phyloP scores from a whole-genome alignment of 805 yeast species.

The Clavispora phyllophila region DNA sequence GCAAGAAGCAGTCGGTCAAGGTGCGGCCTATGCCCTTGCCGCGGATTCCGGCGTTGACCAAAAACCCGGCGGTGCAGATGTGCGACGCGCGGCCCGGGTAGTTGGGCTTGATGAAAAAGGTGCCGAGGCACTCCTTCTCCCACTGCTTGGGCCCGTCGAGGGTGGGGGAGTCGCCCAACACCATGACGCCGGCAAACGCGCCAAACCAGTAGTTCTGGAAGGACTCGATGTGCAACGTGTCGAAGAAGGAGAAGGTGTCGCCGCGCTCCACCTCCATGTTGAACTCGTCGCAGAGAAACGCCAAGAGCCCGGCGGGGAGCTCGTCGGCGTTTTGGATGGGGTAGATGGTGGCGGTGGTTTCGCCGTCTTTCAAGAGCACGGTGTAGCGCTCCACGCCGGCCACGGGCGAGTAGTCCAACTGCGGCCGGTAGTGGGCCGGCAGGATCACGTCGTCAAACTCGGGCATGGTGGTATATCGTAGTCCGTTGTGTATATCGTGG shows the following conservation, averaged over 20 bases:
- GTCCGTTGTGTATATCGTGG: constrained; percentile 23
- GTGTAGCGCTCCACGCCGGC: constrained; percentile 58
- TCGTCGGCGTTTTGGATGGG: constrained; percentile 67
- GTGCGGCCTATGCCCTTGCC: constrained; percentile 89
- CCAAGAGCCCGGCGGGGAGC: constrained; percentile 72
- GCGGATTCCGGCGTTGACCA: constrained; percentile 90
- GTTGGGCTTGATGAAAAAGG: constrained; percentile 79
- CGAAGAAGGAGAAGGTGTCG: constrained; percentile 82
- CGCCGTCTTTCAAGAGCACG: constrained; percentile 78
- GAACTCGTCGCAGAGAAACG: constrained; percentile 85
- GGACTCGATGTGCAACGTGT: constrained; percentile 66
- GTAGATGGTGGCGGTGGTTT: constrained; percentile 88
- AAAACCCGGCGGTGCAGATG: constrained; percentile 82
- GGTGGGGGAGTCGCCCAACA: constrained; percentile 61
- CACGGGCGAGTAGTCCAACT: constrained; percentile 31
- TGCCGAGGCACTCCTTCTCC: constrained; percentile 90
- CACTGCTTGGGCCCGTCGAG: constrained; percentile 60
- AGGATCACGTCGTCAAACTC: constrained; percentile 48
- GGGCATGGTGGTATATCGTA: constrained; percentile 38
- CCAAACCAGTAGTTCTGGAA: constrained; percentile 88
- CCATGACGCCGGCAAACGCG: constrained; percentile 72
- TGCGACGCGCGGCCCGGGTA: constrained; percentile 92
- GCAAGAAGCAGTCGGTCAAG: constrained; percentile 73
- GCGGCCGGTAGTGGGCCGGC: constrained; percentile 41
- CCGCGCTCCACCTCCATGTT: constrained; percentile 90